A percentile compares a stretch with the other conserved stretches of the same genome.
phyloP scores from a whole-genome alignment of 768 basidiomycete genomes.

The Tubosaeta sp. region DNA sequence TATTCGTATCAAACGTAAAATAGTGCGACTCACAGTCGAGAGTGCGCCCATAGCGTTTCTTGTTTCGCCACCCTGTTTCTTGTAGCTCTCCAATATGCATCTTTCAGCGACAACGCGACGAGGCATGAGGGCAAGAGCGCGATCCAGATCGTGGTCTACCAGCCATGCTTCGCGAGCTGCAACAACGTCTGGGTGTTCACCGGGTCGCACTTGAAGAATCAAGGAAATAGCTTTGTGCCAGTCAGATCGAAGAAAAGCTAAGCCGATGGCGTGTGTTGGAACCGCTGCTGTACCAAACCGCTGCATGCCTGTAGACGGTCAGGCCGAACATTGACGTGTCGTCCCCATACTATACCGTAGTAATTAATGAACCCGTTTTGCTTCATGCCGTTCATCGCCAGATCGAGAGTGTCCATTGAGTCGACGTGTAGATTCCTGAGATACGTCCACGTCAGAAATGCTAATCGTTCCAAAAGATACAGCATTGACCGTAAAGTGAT shows the following conservation, averaged over 20 bases:
- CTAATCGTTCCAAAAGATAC: slow-evolving; percentile 13
- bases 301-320: slow-evolving; percentile 77
- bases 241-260: slow-evolving; percentile 82
- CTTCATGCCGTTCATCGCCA: slow-evolving; percentile 74
- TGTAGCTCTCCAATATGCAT: slow-evolving; percentile 85
- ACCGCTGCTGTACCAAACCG: slow-evolving; percentile 96
- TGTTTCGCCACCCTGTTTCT: slow-evolving; percentile 72
- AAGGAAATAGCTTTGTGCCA: slow-evolving; percentile 86
- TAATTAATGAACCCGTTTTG: slow-evolving; percentile 94
- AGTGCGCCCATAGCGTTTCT: slow-evolving; percentile 85
- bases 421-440: slow-evolving; percentile 81
- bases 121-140: slow-evolving; percentile 83
- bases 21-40: slow-evolving; percentile 55
- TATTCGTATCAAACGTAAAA: background rate
- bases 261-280: slow-evolving; percentile 91
- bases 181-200: slow-evolving; percentile 90
- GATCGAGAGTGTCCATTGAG: slow-evolving; percentile 65
- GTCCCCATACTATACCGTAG: slow-evolving; percentile 56
- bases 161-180: slow-evolving; percentile 85
- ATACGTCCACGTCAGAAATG: slow-evolving; percentile 1
- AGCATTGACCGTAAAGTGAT: slow-evolving; percentile 78
- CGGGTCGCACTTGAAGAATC: slow-evolving; percentile 77
- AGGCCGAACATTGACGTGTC: background rate
- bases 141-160: slow-evolving; percentile 74
- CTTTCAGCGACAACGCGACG: slow-evolving; percentile 91